These are phyloP conservation scores for Penicillium cataractarum DNA, from an alignment of 495 filamentous ascomycete genomes.

Conservation along the genomic window DNA sequence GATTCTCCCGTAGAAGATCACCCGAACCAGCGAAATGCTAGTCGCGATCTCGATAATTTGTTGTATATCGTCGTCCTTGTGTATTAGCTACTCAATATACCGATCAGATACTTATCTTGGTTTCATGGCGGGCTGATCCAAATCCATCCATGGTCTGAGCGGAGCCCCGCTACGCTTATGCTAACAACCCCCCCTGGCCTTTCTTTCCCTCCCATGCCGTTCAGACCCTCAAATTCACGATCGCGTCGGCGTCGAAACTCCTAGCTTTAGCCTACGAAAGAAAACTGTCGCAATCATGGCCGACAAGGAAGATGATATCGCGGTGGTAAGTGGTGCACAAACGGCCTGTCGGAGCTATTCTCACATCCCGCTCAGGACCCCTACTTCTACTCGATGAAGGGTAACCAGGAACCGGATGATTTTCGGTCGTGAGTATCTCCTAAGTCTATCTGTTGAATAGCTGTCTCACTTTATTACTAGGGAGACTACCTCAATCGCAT, in stretches of 20 bases:
- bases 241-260: background rate
- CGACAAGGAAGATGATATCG: background rate
- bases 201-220: background rate
- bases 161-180: conserved; percentile 1
- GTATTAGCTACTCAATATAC: background rate
- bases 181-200: background rate
- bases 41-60: background rate
- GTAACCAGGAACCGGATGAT: conserved; percentile 12
- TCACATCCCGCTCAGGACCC: conserved; percentile 6
- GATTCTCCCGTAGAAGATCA: background rate
- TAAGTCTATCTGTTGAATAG: background rate
- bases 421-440: conserved; percentile 18
- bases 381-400: background rate
- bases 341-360: background rate
- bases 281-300: conserved; percentile 33
- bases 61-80: background rate
- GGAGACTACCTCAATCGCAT: conserved; percentile 25
- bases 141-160: background rate
- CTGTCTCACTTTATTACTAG: conserved; percentile 5
- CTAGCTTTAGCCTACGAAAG: background rate
- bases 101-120: background rate
- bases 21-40: background rate
- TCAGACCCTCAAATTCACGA: background rate
- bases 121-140: background rate
- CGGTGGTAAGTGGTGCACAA: background rate